These are phyloP conservation scores for Russula virescens DNA, from an alignment of 768 basidiomycete species.

Conservation along the genomic window DNA sequence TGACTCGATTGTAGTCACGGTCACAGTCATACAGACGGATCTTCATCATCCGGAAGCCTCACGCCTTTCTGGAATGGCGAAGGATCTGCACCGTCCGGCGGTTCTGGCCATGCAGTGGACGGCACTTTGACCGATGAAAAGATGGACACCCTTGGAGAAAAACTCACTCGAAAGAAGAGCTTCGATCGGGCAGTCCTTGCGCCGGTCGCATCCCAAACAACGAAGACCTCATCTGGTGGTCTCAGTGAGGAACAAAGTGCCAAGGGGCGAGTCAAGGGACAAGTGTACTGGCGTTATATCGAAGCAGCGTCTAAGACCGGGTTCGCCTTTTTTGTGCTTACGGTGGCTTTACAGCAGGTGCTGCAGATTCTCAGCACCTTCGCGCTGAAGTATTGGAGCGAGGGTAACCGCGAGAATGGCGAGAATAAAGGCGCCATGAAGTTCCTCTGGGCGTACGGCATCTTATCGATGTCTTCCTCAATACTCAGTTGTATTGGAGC, in stretches of 20 bases:
- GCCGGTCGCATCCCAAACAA: conserved; percentile 33
- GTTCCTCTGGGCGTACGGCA: conserved; percentile 61
- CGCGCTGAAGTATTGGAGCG: conserved; percentile 76
- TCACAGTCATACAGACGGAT: conserved; percentile 14
- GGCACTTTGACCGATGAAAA: conserved; percentile 16
- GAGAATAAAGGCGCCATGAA: conserved; percentile 50
- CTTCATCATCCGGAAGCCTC: conserved; percentile 12
- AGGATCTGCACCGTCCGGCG: not conserved
- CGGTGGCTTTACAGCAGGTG: conserved; percentile 51
- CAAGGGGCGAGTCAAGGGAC: conserved; percentile 70
- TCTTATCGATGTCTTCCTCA: conserved; percentile 56
- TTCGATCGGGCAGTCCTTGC: conserved; percentile 52
- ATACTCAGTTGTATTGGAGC: conserved; percentile 50
- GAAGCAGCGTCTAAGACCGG: conserved; percentile 71
- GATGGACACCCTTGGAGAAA: conserved; percentile 36
- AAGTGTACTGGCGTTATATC: conserved; percentile 76
- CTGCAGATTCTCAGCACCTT: conserved; percentile 54
- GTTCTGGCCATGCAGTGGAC: conserved; percentile 18
- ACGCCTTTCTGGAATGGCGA: conserved; percentile 27
- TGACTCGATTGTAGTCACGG: conserved; percentile 15
- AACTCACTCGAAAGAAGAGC: conserved; percentile 50
- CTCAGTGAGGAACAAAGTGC: conserved; percentile 67
- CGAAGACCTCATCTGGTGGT: conserved; percentile 39
- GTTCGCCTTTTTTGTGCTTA: conserved; percentile 51
- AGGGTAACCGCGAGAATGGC: conserved; percentile 61